A percentile compares a stretch with the other conserved stretches of the same genome.
Evolutionary conservation across 2,329 filamentous ascomycete genomes (phyloP).

Genomic region (Diaporthe batatas): DNA sequence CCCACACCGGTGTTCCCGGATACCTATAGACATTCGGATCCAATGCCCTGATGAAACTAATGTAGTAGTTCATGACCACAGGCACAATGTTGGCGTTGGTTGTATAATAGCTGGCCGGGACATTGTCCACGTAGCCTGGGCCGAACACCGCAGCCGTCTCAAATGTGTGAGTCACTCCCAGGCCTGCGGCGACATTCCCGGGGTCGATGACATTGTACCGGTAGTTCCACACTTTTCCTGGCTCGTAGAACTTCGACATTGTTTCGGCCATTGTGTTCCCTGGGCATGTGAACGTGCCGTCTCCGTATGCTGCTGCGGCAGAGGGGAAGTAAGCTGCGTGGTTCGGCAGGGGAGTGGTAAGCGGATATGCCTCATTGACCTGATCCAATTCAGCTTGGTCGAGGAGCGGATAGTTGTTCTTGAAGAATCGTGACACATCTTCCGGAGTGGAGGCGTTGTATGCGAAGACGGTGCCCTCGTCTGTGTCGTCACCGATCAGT

Average conservation of each 20-base stretch:
- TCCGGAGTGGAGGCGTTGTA: constrained; percentile 51
- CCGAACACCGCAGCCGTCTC: constrained; percentile 64
- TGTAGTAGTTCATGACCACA: constrained; percentile 63
- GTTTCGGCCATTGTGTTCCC: constrained; percentile 61
- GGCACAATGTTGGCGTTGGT: constrained; percentile 61
- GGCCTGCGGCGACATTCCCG: constrained; percentile 51
- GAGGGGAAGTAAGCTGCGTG: constrained; percentile 61
- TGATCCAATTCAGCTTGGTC: constrained; percentile 50
- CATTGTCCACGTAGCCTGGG: constrained; percentile 50
- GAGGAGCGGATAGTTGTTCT: constrained; percentile 62
- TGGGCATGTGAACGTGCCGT: constrained; percentile 60
- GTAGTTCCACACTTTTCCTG: constrained; percentile 61
- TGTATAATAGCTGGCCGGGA: constrained; percentile 55
- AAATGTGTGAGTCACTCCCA: constrained; percentile 63
- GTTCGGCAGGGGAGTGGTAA: constrained; percentile 50
- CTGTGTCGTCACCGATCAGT: constrained; percentile 61
- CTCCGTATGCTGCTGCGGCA: constrained; percentile 58
- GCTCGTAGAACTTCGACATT: constrained; percentile 57
- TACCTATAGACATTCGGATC: constrained; percentile 58
- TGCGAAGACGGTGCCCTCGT: constrained; percentile 63
- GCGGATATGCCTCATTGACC: constrained; percentile 57
- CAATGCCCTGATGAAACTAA: constrained; percentile 62
- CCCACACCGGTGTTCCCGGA: constrained; percentile 56
- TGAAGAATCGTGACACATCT: constrained; percentile 56
- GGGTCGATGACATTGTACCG: constrained; percentile 62